Base-by-base conservation (phyloP, 1,139 yeast species). In the Sugiyamaella paludigena region DNA sequence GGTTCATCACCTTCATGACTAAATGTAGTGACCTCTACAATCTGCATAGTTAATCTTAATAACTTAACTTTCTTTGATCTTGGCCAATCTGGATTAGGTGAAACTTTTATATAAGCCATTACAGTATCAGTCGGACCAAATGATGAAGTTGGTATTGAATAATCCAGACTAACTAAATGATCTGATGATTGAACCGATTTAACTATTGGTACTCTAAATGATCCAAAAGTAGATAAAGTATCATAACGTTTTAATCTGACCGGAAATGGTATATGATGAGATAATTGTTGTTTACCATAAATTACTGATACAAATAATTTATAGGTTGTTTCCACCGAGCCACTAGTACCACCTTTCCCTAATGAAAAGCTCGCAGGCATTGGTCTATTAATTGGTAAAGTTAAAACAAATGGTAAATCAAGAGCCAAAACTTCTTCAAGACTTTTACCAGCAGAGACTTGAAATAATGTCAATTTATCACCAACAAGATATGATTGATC, bases 101-200 rank as follows among this genome's bases (percentile, higher is more conserved):
- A 46, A 2, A 70, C 58, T 38, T 61, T 63, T 36, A 68, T 52
- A 40, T 55, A 58, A 10, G 69, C 63, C 7, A 59, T 56, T 5
- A 71, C 56, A 11, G 56, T 51, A 49, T 71, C 75, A 11, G 69
- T 61, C 1, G 75, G 75, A 3, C 75, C 75, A 50, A 62, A 70
- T 3, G 73, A 69, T 0, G 71, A 59, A 9, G 61, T 58, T 1
- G 71, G 69, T 8, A 69, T 51, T 7, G 67, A 59, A 49, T 65
- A 68, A 37, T 68, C 69, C 7, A 71, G 55, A 11, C 61, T 60
- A 4, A 67, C 71, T 7, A 69, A 53, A 45, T 71, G 74, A 49
- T 72, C 74, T 2, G 64, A 54, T 6, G 72, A 66, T 11, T 59
- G 52, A 1, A 58, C 56, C 4, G 58, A 57, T 36, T 62, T 58